Conservation (phyloP, 176 grass and related monocot genomes). For the Oryza australiensis region DNA sequence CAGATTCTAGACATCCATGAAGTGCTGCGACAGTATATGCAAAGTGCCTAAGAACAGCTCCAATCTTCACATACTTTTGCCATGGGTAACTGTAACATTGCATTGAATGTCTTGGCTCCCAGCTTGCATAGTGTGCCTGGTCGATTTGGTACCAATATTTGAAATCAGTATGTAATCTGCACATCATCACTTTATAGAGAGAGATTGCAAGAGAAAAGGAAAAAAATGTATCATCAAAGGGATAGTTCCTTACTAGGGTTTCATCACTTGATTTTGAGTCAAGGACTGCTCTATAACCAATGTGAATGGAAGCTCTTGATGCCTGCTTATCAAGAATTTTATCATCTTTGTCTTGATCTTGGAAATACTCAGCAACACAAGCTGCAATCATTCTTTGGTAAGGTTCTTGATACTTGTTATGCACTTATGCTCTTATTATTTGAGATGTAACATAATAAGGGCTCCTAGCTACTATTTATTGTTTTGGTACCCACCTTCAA, state of each 20-base stretch:
- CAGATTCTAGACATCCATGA: conserved; percentile 91
- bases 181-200: not conserved
- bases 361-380: conserved; percentile 76
- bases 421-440: not conserved
- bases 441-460: not conserved
- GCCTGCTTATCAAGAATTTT: conserved; percentile 42
- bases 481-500: conserved; percentile 61
- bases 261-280: conserved; percentile 97
- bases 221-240: not conserved
- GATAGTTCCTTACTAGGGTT: conserved; percentile 56
- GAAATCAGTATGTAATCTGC: not conserved
- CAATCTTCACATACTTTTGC: conserved; percentile 95
- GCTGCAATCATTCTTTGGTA: conserved; percentile 51
- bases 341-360: conserved; percentile 50
- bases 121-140: conserved; percentile 93
- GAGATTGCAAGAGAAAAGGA: not conserved
- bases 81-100: conserved; percentile 90
- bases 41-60: conserved; percentile 78
- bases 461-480: conserved; percentile 8
- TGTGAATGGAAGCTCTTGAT: conserved; percentile 61
- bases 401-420: conserved; percentile 23
- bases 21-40: conserved; percentile 80
- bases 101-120: conserved; percentile 91
- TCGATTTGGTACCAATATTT: conserved; percentile 24
- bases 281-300: conserved; percentile 63